A percentile compares a stretch with the other conserved stretches of the same genome.
These are phyloP conservation scores for Raphanus hybrid DNA, from an alignment of 441 rosid species.

Conservation along the genomic window DNA sequence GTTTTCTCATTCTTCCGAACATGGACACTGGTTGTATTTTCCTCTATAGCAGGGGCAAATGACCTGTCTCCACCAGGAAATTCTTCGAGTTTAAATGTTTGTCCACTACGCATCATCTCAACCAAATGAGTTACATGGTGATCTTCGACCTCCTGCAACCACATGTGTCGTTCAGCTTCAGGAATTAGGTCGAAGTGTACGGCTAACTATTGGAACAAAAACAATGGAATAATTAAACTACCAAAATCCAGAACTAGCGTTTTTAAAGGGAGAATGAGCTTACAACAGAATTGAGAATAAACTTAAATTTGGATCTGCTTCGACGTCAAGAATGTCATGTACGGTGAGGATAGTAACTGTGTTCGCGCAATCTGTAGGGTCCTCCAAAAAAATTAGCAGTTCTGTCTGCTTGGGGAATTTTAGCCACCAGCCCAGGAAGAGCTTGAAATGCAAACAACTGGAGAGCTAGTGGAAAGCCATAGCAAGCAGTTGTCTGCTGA, in stretches of 20 bases:
- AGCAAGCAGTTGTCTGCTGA: neutral
- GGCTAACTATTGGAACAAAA: neutral
- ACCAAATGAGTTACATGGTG: neutral
- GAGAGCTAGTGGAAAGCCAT: neutral
- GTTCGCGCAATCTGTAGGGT: neutral
- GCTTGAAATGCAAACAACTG: neutral
- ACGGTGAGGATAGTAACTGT: neutral
- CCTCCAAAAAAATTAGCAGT: neutral
- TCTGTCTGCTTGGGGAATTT: neutral
- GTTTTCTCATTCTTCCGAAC: neutral
- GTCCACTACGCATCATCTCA: neutral
- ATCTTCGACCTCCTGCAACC: neutral
- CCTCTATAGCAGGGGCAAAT: no score
- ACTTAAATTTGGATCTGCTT: neutral
- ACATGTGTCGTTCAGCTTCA: neutral
- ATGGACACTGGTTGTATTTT: neutral
- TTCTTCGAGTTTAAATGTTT: neutral
- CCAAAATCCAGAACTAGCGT: no score
- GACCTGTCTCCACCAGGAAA: no score
- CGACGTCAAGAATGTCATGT: neutral
- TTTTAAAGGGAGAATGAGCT: neutral
- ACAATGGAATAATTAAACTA: no score
- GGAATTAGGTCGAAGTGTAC: neutral
- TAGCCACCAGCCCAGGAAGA: neutral
- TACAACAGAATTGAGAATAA: no score